Conservation (phyloP, 805 yeast species). For the Suhomyces faveliae region DNA sequence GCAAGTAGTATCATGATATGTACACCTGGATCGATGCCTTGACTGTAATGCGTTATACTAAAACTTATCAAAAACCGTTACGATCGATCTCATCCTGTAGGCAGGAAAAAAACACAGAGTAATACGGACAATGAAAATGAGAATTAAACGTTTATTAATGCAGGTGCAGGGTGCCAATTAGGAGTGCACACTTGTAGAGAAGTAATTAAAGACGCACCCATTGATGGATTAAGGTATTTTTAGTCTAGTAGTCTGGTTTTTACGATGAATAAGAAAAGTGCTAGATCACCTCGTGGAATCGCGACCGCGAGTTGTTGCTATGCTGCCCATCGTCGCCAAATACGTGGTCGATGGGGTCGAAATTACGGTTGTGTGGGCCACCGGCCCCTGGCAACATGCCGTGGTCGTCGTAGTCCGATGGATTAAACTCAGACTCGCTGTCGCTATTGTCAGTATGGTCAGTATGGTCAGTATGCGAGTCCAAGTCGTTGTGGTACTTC, state of each 20-base stretch:
- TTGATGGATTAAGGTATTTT: too few relatives aligned
- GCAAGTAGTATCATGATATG: neutral
- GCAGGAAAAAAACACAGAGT: neutral
- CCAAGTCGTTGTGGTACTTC: neutral
- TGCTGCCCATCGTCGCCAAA: slow-evolving; percentile 9
- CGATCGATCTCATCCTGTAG: neutral
- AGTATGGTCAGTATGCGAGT: neutral
- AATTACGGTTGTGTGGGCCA: slow-evolving; percentile 3
- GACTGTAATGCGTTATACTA: too few relatives aligned
- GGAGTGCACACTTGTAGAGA: neutral
- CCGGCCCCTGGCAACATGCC: slow-evolving; percentile 12
- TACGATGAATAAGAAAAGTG: too few relatives aligned
- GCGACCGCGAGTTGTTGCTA: slow-evolving; percentile 23
- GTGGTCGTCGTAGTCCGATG: slow-evolving; percentile 20
- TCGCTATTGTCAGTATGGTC: slow-evolving; percentile 4
- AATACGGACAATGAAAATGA: neutral
- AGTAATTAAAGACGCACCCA: neutral
- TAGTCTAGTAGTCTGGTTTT: neutral
- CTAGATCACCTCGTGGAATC: slow-evolving; percentile 21
- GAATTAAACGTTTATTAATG: neutral
- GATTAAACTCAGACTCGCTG: slow-evolving; percentile 16
- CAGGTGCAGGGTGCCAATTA: neutral
- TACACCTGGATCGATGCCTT: neutral
- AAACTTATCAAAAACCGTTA: too few relatives aligned
- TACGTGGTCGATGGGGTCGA: slow-evolving; percentile 3